Conservation (phyloP, 148 eudicot genomes). For the Pharnaceum exiguum region DNA sequence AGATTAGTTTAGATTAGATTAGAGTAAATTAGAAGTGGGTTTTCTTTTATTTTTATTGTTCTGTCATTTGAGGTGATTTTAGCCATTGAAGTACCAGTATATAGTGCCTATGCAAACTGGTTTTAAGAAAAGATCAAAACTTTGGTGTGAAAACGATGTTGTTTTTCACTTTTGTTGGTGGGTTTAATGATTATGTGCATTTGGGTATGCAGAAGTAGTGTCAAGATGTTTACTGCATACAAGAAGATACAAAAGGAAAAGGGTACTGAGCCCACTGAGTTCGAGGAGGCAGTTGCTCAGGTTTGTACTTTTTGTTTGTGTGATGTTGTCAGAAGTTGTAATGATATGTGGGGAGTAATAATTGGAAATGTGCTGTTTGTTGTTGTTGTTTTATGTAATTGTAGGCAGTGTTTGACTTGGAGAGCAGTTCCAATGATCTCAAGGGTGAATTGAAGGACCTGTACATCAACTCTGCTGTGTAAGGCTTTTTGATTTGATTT, state of each 20-base stretch:
- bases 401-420: slow-evolving; percentile 80
- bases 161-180: background rate
- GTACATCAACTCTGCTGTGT: slow-evolving; percentile 70
- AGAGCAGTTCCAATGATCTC: slow-evolving; percentile 59
- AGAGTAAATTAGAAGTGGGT: too few relatives aligned
- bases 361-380: background rate
- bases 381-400: background rate
- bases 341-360: background rate
- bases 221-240: slow-evolving; percentile 57
- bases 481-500: slow-evolving; percentile 16
- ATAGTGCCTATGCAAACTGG: too few relatives aligned
- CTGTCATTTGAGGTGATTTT: too few relatives aligned
- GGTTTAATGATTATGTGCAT: background rate
- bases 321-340: background rate
- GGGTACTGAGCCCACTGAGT: slow-evolving; percentile 61
- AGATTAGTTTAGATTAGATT: too few relatives aligned
- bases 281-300: slow-evolving; percentile 80
- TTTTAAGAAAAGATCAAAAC: too few relatives aligned
- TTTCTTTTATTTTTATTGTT: too few relatives aligned
- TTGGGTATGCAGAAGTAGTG: slow-evolving; percentile 3
- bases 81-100: too few relatives aligned
- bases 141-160: background rate
- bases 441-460: slow-evolving; percentile 79
- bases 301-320: slow-evolving; percentile 11
- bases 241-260: slow-evolving; percentile 69